Conservation (phyloP, 352 stramenopile species). For the Pythium biforme region DNA sequence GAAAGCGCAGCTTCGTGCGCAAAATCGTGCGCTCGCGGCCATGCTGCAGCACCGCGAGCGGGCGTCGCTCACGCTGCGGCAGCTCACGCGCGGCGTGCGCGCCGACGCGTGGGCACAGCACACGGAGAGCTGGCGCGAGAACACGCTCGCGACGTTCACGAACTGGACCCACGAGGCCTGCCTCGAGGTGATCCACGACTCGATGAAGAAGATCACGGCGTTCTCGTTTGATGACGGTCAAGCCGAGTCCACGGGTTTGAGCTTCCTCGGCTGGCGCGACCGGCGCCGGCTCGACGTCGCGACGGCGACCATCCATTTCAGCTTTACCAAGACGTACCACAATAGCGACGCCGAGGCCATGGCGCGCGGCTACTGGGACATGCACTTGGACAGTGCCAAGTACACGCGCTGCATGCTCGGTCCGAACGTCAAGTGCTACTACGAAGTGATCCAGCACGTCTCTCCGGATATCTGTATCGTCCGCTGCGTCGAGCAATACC, state of each 20-base stretch:
- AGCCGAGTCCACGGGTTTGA: conserved; percentile 1
- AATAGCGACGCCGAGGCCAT: conserved; percentile 10
- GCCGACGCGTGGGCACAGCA: conserved; percentile 2
- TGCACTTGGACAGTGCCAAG: neutral
- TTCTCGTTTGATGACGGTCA: neutral
- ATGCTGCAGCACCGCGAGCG: neutral
- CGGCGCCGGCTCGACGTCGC: conserved; percentile 4
- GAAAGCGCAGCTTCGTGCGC: neutral
- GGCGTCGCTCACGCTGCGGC: neutral
- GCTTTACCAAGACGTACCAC: conserved; percentile 11
- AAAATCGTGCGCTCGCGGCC: neutral
- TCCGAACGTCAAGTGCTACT: conserved; percentile 6
- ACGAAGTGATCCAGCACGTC: conserved; percentile 13
- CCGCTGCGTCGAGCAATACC: conserved; percentile 16
- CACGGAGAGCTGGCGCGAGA: neutral
- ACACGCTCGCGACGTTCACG: neutral
- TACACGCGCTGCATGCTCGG: conserved; percentile 2
- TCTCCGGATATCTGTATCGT: conserved; percentile 14
- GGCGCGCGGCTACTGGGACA: conserved; percentile 11
- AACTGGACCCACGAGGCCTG: conserved; percentile 8
- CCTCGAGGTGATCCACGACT: conserved; percentile 3
- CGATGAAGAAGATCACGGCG: neutral
- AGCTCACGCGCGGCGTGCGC: neutral
- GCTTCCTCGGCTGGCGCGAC: conserved; percentile 18
- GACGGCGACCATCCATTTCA: conserved; percentile 10